Evolutionary conservation across 305 asterid genomes (phyloP), one percentile per base, ranked within the genome.

Genomic region (Fraxinus ornus): DNA sequence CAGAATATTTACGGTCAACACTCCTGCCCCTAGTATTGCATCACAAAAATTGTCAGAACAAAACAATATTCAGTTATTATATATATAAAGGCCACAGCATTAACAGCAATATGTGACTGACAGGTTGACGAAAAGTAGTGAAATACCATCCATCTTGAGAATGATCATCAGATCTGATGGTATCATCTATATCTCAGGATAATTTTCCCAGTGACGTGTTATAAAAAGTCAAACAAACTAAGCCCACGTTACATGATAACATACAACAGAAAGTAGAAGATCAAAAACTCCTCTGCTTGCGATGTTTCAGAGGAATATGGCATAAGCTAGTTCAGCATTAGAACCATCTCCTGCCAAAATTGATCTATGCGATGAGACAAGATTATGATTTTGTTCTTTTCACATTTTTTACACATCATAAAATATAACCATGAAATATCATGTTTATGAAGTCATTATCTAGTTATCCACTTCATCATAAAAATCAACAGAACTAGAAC

Each of bases 101-200:
- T 79, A 79, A 21, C 82, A 41, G 44, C 36, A 86, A 68, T 77
- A 74, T 5, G 33, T 55, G 64, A 73, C 33, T 13, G 32, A 33
- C 73, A 75, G 75, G 75, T 21, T 39, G 71, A 84, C 19, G 26
- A 74, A 33, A 62, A 76, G 72, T 86, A 33, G 36, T 33, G 36
- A 33, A 33, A 33, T 33, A 92, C 97, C 97, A 91, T 91, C 96
- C 98, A 87, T 94, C 93, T 78, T 89, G 98, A 86, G 93, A 88
- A 68, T 84, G 91, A 79, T 92, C 97, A 83, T 90, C 97, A 78
- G 91, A 91, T 89, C 81, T 90, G 52, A 90, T 26, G 71, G 57
- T n/a, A 47, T 36, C 22, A 74, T 68, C 13, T 24, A 55, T 15
- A 68, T 72, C 22, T 24, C 49, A 73, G 41, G 41, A 6, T 47